Evolutionary conservation across 2,329 filamentous ascomycete species (phyloP).

Genomic region (Aspergillus persii): DNA sequence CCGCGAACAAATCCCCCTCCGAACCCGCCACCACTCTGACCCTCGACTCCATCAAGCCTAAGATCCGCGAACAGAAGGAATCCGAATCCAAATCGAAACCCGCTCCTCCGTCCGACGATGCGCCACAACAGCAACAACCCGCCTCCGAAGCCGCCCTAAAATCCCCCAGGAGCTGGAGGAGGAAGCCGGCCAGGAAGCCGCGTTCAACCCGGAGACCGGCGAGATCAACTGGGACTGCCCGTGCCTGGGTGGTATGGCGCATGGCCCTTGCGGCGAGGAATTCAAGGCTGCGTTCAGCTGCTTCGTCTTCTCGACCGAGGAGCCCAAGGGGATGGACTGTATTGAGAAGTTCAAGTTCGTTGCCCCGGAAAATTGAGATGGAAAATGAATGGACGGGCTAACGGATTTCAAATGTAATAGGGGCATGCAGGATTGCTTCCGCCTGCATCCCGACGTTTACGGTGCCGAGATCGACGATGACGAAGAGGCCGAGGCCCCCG

Average conservation of each 20-base stretch:
- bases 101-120: conserved; percentile 7
- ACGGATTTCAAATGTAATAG: conserved; percentile 49
- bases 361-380: neutral
- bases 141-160: conserved; percentile 25
- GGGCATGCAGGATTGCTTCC: conserved; percentile 97
- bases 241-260: conserved; percentile 93
- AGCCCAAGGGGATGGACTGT: conserved; percentile 97
- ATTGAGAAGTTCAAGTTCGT: conserved; percentile 95
- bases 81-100: conserved; percentile 10
- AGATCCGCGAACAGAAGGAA: conserved; percentile 39
- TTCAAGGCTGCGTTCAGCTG: conserved; percentile 97
- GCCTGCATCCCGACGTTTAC: conserved; percentile 87
- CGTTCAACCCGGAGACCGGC: conserved; percentile 96
- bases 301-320: conserved; percentile 92
- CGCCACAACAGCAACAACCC: conserved; percentile 12
- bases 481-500: conserved; percentile 43
- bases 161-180: conserved; percentile 64
- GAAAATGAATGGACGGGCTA: conserved; percentile 19
- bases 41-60: conserved; percentile 64
- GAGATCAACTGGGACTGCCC: conserved; percentile 99
- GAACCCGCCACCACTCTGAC: conserved; percentile 57
- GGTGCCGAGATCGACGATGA: conserved; percentile 83
- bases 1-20: conserved; percentile 25
- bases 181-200: conserved; percentile 81
- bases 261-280: conserved; percentile 91